Evolutionary conservation across 352 stramenopile genomes (phyloP).

Genomic region (Pythium chondricola): DNA sequence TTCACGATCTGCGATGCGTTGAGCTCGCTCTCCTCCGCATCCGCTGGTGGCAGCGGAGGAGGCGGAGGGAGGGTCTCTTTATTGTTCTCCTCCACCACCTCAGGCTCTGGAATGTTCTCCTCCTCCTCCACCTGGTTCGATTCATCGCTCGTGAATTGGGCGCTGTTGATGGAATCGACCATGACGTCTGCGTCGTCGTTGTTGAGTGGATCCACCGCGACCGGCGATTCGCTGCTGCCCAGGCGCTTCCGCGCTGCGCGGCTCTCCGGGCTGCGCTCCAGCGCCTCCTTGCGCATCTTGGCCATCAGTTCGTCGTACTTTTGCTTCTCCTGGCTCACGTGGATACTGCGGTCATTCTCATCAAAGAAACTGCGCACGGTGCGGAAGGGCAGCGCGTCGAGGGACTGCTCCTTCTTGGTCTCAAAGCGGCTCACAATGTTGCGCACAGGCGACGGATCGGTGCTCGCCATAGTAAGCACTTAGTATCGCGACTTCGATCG

Average conservation of each 20-base stretch:
- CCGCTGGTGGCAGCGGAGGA: not conserved
- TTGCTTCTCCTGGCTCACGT: slow-evolving; percentile 30
- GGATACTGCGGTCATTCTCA: slow-evolving; percentile 30
- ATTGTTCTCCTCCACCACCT: not conserved
- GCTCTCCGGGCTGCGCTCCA: slow-evolving; percentile 3
- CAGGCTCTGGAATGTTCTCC: not conserved
- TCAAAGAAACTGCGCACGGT: slow-evolving; percentile 56
- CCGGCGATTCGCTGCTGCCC: not conserved
- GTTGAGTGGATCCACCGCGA: not conserved
- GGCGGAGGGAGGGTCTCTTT: not conserved
- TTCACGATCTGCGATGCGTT: slow-evolving; percentile 9
- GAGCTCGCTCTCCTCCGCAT: not conserved
- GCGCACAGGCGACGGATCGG: slow-evolving; percentile 28
- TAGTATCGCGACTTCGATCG: too few relatives aligned
- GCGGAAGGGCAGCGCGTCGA: slow-evolving; percentile 43
- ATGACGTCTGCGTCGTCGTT: not conserved
- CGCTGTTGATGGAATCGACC: not conserved
- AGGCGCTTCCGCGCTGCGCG: not conserved
- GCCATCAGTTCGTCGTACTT: slow-evolving; percentile 20
- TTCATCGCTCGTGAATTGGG: not conserved
- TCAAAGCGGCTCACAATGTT: slow-evolving; percentile 52
- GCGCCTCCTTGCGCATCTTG: slow-evolving; percentile 13
- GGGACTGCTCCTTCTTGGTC: slow-evolving; percentile 35
- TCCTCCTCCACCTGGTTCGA: slow-evolving; percentile 10
- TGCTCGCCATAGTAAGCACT: too few relatives aligned